Conservation (phyloP, 441 rosid genomes). For the Erysimum cheiri region DNA sequence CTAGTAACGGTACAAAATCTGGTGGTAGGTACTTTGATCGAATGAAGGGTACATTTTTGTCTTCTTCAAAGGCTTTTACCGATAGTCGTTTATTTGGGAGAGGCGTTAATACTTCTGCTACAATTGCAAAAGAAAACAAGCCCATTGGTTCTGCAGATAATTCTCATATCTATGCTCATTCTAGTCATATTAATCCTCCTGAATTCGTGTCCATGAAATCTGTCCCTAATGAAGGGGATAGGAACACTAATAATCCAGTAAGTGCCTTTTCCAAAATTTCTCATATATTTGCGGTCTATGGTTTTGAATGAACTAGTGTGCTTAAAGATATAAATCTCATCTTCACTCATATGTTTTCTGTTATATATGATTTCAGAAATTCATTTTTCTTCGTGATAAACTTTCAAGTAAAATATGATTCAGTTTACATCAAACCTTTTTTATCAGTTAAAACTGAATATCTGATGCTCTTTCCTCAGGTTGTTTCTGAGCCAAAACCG, state of each 20-base stretch:
- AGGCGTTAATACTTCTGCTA: constrained; percentile 52
- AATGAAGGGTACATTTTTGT: constrained; percentile 80
- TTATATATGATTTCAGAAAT: neutral
- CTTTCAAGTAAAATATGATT: neutral
- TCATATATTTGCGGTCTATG: neutral
- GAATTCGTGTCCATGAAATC: constrained; percentile 57
- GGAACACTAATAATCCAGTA: constrained; percentile 58
- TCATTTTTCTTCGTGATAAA: neutral
- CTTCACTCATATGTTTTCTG: neutral
- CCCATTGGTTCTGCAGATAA: constrained; percentile 58
- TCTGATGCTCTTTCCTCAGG: constrained; percentile 53
- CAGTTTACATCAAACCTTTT: neutral
- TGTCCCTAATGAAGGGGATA: constrained; percentile 57
- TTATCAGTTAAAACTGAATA: neutral
- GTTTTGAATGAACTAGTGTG: constrained; percentile 13
- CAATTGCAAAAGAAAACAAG: constrained; percentile 62
- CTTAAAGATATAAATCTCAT: neutral
- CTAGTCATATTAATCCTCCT: constrained; percentile 58
- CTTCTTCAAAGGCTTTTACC: constrained; percentile 80
- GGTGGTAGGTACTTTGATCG: constrained; percentile 85
- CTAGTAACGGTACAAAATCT: constrained; percentile 57
- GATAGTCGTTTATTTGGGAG: constrained; percentile 85
- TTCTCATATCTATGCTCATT: constrained; percentile 50
- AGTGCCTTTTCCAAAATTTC: constrained; percentile 46
- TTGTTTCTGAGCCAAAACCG: constrained; percentile 58